Evolutionary conservation across 176 grass and related monocot species (phyloP).

Genomic region (Oryza punctata): DNA sequence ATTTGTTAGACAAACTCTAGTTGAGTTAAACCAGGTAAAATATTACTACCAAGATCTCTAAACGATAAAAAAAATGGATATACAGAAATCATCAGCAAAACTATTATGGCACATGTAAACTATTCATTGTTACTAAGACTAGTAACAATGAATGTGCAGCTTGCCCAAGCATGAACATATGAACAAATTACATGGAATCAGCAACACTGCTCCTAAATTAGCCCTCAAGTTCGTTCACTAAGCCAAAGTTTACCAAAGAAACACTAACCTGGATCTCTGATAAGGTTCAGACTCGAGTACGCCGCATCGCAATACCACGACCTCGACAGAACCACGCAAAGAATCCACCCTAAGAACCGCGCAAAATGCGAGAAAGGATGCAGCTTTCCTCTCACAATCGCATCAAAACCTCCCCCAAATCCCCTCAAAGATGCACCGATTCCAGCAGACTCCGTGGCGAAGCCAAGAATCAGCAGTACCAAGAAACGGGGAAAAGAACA

Average conservation of each 20-base stretch:
- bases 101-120: too few species aligned
- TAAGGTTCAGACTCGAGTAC: not conserved
- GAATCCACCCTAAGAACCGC: slow-evolving; percentile 20
- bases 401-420: not conserved
- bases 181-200: not conserved
- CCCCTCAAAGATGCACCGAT: not conserved
- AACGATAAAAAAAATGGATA: not conserved
- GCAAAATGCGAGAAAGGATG: slow-evolving; percentile 26
- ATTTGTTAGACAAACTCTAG: not conserved
- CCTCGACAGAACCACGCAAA: not conserved
- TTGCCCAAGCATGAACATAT: not conserved
- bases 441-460: not conserved
- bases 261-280: slow-evolving; percentile 18
- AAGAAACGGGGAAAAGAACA: not conserved
- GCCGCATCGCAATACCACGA: not conserved
- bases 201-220: not conserved
- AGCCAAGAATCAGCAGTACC: slow-evolving; percentile 20
- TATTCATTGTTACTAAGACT: not conserved
- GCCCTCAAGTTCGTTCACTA: not conserved
- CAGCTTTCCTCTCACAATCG: slow-evolving; percentile 6
- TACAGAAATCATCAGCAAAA: not conserved
- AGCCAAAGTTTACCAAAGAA: not conserved
- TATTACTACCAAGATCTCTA: not conserved
- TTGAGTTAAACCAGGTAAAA: slow-evolving; percentile 4
- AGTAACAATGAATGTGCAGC: not conserved